Evolutionary conservation across 345 rosid genomes (phyloP), one percentile per base, ranked within the genome.

Genomic region (Clarkia xantiana): DNA sequence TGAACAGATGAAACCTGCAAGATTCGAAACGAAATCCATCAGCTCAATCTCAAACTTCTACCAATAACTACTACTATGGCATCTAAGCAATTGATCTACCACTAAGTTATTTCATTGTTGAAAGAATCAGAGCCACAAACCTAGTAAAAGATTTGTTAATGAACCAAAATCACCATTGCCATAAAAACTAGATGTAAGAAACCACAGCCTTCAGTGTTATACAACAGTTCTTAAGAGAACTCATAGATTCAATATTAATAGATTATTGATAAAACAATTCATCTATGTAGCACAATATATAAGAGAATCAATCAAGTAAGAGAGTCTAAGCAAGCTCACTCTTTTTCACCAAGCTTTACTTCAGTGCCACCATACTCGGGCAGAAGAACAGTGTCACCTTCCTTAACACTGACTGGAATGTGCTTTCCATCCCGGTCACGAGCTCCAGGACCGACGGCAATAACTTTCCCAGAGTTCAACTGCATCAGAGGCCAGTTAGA

Each of bases 361-460:
- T 87, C 70, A 40, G 85, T 77, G 42, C 96, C 90, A 0, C 77
- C 85, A 45, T 73, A 83, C 25, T 77, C 81, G 9, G 87, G 79
- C 67, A 87, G 71, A 59, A 83, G 87, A 38, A 87, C 94, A 1
- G 66, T 75, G 51, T 83, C 94, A 9, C 90, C 96, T 79, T 86
- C 90, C 76, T 83, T 81, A 40, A 83, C 73, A 44, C 60, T 62
- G 13, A 79, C 68, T 9, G 87, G 87, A 50, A 81, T 73, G 13
- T 53, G 62, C 41, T 83, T 78, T 48, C 87, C 90, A 45, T 82
- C 75, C 54, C 74, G 61, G 56, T 60, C 76, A 23, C 72, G 72
- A 29, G 73, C 59, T 18, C 94, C 96, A 6, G 86, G 94, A 13
- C 96, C 94, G 49, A 76, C 90, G 0, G 96, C 74, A 7, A 86